phyloP scores from a whole-genome alignment of 1,284 basidiomycete species.

The Ustilago sp. region DNA sequence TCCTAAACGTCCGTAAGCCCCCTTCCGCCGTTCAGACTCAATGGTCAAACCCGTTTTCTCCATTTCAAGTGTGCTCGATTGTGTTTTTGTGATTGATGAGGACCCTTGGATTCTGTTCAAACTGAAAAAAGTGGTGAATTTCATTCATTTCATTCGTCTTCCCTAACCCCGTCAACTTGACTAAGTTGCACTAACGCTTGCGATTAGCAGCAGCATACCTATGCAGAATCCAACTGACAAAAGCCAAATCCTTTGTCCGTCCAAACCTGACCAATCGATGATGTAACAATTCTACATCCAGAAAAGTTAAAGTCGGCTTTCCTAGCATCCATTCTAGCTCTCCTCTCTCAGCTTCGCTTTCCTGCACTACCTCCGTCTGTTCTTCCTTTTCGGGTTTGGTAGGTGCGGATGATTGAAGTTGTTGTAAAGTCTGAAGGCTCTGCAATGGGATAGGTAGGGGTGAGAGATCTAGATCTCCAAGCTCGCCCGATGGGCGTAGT shows the following conservation, averaged over 20 bases:
- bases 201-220: constrained; percentile 15
- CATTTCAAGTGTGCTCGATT: background rate
- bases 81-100: too few relatives aligned
- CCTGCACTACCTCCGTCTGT: background rate
- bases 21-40: background rate
- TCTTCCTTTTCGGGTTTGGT: background rate
- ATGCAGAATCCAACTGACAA: constrained; percentile 38
- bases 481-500: background rate
- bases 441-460: constrained; percentile 26
- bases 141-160: background rate
- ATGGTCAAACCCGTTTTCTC: background rate
- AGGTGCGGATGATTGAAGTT: constrained; percentile 1
- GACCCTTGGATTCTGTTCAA: too few relatives aligned
- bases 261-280: constrained; percentile 53
- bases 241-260: constrained; percentile 21
- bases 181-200: too few relatives aligned
- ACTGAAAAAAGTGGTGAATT: background rate
- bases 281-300: constrained; percentile 59
- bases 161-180: too few relatives aligned
- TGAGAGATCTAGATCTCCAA: constrained; percentile 9
- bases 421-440: constrained; percentile 11
- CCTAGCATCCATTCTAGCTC: background rate
- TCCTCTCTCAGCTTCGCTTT: background rate
- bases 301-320: constrained; percentile 41
- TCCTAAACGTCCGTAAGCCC: constrained; percentile 18